phyloP scores from a whole-genome alignment of 2,329 filamentous ascomycete species.

The Chaetomium globosum region DNA sequence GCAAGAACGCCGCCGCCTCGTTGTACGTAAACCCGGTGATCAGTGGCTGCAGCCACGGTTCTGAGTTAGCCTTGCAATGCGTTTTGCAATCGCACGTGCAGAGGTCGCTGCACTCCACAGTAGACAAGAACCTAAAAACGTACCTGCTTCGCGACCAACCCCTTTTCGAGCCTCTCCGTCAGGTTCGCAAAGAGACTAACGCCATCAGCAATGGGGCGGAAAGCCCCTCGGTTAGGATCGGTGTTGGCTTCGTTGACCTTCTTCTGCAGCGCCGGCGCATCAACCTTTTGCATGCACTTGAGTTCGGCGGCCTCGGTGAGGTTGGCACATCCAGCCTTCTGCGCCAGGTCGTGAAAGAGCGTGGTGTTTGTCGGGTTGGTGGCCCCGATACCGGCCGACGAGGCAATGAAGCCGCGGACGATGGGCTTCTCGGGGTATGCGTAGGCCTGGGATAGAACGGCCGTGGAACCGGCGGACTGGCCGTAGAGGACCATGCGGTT shows the following conservation, averaged over 20 bases:
- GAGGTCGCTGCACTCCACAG: not conserved
- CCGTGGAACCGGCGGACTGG: slow-evolving; percentile 8
- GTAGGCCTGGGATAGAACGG: slow-evolving; percentile 1
- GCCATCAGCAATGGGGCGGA: slow-evolving; percentile 8
- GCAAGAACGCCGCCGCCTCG: slow-evolving; percentile 13
- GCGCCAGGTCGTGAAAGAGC: slow-evolving; percentile 13
- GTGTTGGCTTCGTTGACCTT: not conserved
- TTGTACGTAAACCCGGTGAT: slow-evolving; percentile 12
- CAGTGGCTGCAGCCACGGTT: not conserved
- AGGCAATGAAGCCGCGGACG: slow-evolving; percentile 10
- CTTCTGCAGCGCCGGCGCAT: slow-evolving; percentile 5
- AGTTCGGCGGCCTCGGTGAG: slow-evolving; percentile 7
- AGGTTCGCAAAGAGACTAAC: slow-evolving; percentile 11
- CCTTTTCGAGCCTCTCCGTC: slow-evolving; percentile 13
- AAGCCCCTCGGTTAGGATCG: not conserved
- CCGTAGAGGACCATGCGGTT: slow-evolving; percentile 16
- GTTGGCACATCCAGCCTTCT: slow-evolving; percentile 10
- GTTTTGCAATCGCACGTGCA: not conserved
- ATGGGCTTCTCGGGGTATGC: slow-evolving; percentile 12
- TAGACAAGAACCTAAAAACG: not conserved
- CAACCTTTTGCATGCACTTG: slow-evolving; percentile 15
- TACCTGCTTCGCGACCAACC: slow-evolving; percentile 10
- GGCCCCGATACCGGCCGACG: not conserved
- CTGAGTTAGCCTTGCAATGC: not conserved
- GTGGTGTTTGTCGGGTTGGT: slow-evolving; percentile 9